phyloP scores from a whole-genome alignment of 768 basidiomycete species.

The Aureoboletus auriporus region DNA sequence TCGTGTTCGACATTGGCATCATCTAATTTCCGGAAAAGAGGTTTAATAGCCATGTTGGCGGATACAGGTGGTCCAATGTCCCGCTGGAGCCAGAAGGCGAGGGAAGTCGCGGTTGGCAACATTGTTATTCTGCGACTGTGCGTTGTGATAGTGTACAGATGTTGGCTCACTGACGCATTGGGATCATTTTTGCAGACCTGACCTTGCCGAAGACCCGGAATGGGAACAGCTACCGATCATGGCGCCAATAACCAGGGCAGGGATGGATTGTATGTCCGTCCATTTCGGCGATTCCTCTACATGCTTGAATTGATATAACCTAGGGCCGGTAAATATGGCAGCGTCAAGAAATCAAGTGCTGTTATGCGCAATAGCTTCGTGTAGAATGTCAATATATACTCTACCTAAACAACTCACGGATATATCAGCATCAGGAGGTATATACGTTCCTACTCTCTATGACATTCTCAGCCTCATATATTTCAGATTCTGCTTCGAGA shows the following conservation, averaged over 20 bases:
- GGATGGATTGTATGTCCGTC: slow-evolving; percentile 46
- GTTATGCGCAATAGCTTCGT: slow-evolving; percentile 49
- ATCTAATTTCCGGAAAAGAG: slow-evolving; percentile 27
- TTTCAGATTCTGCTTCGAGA: slow-evolving; percentile 28
- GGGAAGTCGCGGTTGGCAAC: slow-evolving; percentile 44
- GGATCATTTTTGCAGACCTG: slow-evolving; percentile 37
- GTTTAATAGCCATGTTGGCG: slow-evolving; percentile 46
- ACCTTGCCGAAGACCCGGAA: slow-evolving; percentile 44
- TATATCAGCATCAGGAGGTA: slow-evolving; percentile 15
- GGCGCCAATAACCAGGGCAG: slow-evolving; percentile 37
- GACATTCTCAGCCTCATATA: slow-evolving; percentile 15
- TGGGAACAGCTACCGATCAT: slow-evolving; percentile 50
- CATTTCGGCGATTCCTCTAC: background rate
- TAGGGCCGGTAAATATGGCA: slow-evolving; percentile 56
- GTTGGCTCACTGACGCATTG: background rate
- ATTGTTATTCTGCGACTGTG: slow-evolving; percentile 54
- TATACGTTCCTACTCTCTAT: background rate
- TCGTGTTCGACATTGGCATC: slow-evolving; percentile 34
- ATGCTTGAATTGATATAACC: background rate
- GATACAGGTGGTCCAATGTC: slow-evolving; percentile 42
- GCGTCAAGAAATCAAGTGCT: slow-evolving; percentile 59
- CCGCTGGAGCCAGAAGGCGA: slow-evolving; percentile 28
- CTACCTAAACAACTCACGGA: slow-evolving; percentile 36
- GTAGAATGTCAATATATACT: slow-evolving; percentile 40
- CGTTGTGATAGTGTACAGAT: slow-evolving; percentile 1